These are phyloP conservation scores for Tuber magnatum DNA, from an alignment of 495 filamentous ascomycete species.

Conservation along the genomic window DNA sequence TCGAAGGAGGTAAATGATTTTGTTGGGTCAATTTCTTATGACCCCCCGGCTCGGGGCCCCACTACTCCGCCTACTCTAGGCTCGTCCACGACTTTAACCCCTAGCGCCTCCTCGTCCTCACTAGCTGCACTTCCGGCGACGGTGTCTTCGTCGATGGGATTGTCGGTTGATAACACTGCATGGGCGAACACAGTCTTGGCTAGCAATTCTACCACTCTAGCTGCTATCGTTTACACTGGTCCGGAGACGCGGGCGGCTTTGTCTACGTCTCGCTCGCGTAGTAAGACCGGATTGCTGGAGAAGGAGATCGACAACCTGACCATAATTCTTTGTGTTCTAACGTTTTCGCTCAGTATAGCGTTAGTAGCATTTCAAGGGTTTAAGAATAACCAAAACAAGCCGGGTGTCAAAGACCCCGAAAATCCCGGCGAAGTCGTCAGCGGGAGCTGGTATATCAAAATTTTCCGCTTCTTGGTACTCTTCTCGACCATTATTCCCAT, in stretches of 20 bases:
- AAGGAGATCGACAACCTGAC: conserved; percentile 97
- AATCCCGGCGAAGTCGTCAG: conserved; percentile 6
- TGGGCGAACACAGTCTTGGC: conserved; percentile 98
- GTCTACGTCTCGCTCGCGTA: conserved; percentile 82
- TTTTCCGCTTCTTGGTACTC: conserved; percentile 92
- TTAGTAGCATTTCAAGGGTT: conserved; percentile 85
- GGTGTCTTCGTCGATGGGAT: conserved; percentile 54
- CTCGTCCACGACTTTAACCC: neutral
- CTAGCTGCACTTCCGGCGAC: conserved; percentile 16
- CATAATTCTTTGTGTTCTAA: conserved; percentile 88
- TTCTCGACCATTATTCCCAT: conserved; percentile 99
- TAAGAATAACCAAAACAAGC: conserved; percentile 53
- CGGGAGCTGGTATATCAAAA: conserved; percentile 75
- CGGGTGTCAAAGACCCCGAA: conserved; percentile 46
- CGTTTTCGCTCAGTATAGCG: conserved; percentile 73
- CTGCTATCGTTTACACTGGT: conserved; percentile 88
- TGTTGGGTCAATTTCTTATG: conserved; percentile 67
- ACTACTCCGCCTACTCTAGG: neutral
- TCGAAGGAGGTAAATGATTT: conserved; percentile 92
- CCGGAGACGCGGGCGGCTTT: conserved; percentile 89
- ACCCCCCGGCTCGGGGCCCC: conserved; percentile 38
- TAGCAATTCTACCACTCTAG: conserved; percentile 76
- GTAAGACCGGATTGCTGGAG: conserved; percentile 87
- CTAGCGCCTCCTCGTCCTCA: conserved; percentile 18
- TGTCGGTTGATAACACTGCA: conserved; percentile 94